Conservation (phyloP, 108 stramenopile genomes). For the Schizochytrium sp. region DNA sequence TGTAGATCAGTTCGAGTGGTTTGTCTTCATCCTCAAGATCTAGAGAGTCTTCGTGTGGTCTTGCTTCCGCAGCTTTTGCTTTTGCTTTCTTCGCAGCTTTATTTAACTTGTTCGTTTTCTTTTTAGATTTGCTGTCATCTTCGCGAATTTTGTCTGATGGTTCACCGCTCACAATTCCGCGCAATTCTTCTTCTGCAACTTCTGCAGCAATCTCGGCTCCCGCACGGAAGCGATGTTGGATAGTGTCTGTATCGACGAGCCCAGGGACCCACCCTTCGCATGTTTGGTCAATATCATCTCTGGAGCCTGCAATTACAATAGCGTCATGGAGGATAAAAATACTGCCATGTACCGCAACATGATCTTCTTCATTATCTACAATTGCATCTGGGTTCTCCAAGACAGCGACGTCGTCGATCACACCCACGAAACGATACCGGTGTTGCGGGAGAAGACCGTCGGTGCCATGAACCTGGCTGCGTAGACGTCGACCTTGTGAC, state of each 20-base stretch:
- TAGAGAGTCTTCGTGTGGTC: neutral
- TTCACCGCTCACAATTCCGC: neutral
- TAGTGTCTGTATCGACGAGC: neutral
- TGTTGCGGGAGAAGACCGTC: neutral
- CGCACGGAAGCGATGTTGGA: constrained; percentile 5
- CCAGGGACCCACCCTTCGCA: neutral
- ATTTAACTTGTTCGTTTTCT: neutral
- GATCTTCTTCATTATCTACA: neutral
- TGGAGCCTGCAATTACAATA: neutral
- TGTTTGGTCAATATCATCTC: neutral
- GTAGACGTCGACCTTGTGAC: neutral
- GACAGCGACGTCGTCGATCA: neutral
- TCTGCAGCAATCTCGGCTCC: neutral
- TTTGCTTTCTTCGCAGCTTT: neutral
- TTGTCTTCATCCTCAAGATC: neutral
- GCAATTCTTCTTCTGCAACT: neutral
- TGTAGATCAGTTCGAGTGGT: neutral
- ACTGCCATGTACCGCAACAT: neutral
- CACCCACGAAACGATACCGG: neutral
- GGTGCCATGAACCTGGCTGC: neutral
- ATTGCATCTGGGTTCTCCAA: neutral
- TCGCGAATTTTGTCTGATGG: neutral
- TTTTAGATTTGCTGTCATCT: neutral
- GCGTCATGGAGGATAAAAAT: neutral
- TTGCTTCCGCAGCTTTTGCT: neutral